Percentiles rank a stretch among this genome's conserved stretches.
Evolutionary conservation across 2,329 filamentous ascomycete species (phyloP).

Genomic region (Ophiognomonia clavigignenti-juglandacearum): DNA sequence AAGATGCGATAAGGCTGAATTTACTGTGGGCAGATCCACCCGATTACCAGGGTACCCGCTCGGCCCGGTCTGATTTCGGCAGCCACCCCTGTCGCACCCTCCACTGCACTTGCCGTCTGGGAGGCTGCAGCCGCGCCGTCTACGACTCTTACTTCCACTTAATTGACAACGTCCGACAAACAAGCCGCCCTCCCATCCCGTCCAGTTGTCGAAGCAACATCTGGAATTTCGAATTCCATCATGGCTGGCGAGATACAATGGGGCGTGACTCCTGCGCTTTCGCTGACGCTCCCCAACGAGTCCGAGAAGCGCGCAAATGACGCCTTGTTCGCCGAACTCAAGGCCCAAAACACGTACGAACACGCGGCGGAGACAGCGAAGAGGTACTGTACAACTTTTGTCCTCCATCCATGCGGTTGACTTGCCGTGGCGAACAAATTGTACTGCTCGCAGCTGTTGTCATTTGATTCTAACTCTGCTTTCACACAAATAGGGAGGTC

Average conservation of each 20-base stretch:
- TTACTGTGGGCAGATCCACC: too few relatives aligned
- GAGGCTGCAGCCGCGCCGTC: too few relatives aligned
- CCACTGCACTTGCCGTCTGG: not conserved
- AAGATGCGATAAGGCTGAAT: too few relatives aligned
- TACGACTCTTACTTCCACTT: conserved; percentile 1
- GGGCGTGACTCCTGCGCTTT: conserved; percentile 83
- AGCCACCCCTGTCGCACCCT: not conserved
- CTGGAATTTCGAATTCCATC: conserved; percentile 9
- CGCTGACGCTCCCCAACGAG: conserved; percentile 68
- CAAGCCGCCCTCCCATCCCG: not conserved
- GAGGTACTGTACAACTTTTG: conserved; percentile 50
- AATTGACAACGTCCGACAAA: not conserved
- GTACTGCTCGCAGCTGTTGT: too few relatives aligned
- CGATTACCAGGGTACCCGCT: not conserved
- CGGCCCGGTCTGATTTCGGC: not conserved
- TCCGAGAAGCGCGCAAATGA: conserved; percentile 73
- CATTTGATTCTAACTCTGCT: not conserved
- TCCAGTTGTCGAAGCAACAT: not conserved
- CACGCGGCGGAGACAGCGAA: conserved; percentile 75
- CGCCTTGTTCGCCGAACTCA: conserved; percentile 76
- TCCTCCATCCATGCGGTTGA: not conserved
- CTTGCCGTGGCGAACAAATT: too few relatives aligned
- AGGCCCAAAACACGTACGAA: conserved; percentile 89
- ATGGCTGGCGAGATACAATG: conserved; percentile 27
- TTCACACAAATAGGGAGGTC: conserved; percentile 47